These are phyloP conservation scores for Claviceps pazoutovae DNA, from an alignment of 2,329 filamentous ascomycete genomes.

Conservation along the genomic window DNA sequence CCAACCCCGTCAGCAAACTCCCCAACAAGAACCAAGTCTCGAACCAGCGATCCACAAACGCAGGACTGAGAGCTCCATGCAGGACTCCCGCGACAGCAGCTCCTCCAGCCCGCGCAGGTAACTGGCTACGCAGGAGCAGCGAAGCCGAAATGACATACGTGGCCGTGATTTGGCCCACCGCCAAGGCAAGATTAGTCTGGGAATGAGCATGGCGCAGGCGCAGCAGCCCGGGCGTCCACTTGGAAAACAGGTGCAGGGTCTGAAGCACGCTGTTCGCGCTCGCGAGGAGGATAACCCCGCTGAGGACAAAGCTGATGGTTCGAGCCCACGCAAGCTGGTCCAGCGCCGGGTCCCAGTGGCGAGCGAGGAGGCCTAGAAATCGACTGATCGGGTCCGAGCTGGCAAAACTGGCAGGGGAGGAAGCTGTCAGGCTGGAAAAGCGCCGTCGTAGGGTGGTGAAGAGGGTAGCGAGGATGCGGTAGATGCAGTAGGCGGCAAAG, in stretches of 20 bases:
- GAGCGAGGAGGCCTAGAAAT: constrained; percentile 63
- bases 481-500: constrained; percentile 74
- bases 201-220: constrained; percentile 58
- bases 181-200: constrained; percentile 64
- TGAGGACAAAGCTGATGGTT: constrained; percentile 72
- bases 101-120: constrained; percentile 63
- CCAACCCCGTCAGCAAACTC: constrained; percentile 50
- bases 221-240: constrained; percentile 57
- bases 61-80: constrained; percentile 53
- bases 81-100: constrained; percentile 60
- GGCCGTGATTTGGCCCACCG: constrained; percentile 67
- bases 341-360: constrained; percentile 71
- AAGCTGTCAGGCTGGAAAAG: constrained; percentile 9
- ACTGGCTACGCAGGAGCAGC: constrained; percentile 61
- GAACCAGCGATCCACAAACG: constrained; percentile 61
- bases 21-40: constrained; percentile 72
- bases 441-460: constrained; percentile 51
- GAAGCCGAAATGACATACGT: constrained; percentile 77
- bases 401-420: constrained; percentile 39
- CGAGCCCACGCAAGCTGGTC: constrained; percentile 74
- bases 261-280: constrained; percentile 75
- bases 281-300: constrained; percentile 67
- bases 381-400: constrained; percentile 74
- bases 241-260: constrained; percentile 68
- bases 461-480: constrained; percentile 62